These are phyloP conservation scores for Colletotrichum sp. DNA, from an alignment of 2,329 filamentous ascomycete species.

Conservation along the genomic window DNA sequence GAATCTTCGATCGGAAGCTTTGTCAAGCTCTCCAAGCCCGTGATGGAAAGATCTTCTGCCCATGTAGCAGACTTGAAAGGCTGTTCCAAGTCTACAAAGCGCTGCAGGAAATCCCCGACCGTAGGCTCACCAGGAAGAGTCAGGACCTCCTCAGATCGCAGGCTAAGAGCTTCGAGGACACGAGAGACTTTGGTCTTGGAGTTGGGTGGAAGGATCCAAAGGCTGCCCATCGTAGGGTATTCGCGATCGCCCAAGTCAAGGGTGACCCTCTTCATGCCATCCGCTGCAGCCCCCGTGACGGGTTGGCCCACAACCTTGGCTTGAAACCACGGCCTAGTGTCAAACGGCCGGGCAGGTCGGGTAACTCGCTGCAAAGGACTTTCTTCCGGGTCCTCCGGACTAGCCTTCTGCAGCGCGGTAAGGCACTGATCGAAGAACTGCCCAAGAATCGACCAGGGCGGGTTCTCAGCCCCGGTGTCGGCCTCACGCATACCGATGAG, in stretches of 20 bases:
- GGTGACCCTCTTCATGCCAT: conserved; percentile 15
- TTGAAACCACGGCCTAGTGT: conserved; percentile 16
- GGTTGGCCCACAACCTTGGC: conserved; percentile 4
- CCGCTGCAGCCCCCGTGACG: neutral
- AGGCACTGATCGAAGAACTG: conserved; percentile 15
- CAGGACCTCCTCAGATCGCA: neutral
- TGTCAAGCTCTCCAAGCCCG: neutral
- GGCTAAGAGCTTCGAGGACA: neutral
- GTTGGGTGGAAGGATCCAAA: conserved; percentile 17
- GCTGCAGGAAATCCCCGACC: neutral
- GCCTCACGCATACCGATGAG: conserved; percentile 18
- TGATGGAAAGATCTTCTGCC: neutral
- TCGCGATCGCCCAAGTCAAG: conserved; percentile 9
- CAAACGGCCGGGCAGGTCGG: conserved; percentile 6
- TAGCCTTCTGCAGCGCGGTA: conserved; percentile 3
- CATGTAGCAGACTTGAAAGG: conserved; percentile 5
- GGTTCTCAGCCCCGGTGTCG: conserved; percentile 10
- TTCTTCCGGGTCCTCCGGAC: neutral
- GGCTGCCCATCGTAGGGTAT: conserved; percentile 14
- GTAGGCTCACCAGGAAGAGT: neutral
- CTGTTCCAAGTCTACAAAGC: conserved; percentile 4
- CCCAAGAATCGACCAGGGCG: conserved; percentile 12
- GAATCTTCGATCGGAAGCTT: conserved; percentile 8
- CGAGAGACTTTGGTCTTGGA: conserved; percentile 14
- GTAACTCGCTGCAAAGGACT: neutral